These are phyloP conservation scores for Brettanomyces sp. DNA, from an alignment of 805 yeast genomes.

Conservation along the genomic window DNA sequence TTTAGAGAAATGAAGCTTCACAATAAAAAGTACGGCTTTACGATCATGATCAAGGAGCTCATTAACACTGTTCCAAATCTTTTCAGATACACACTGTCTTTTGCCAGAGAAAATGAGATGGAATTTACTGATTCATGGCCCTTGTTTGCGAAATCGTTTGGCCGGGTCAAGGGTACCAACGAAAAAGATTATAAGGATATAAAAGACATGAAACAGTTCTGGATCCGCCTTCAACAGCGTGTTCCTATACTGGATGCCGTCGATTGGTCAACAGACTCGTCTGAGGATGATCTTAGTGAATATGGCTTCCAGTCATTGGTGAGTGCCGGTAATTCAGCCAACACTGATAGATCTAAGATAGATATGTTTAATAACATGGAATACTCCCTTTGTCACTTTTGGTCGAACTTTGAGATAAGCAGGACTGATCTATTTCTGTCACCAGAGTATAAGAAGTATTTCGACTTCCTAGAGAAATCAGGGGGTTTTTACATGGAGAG, in stretches of 20 bases:
- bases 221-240: slow-evolving; percentile 16
- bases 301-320: slow-evolving; percentile 28
- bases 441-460: slow-evolving; percentile 55
- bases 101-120: slow-evolving; percentile 38
- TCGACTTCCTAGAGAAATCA: slow-evolving; percentile 53
- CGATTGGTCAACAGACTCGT: not conserved
- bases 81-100: slow-evolving; percentile 63
- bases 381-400: slow-evolving; percentile 77
- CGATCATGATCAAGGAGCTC: slow-evolving; percentile 68
- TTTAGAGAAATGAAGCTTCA: slow-evolving; percentile 65
- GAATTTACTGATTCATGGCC: slow-evolving; percentile 61
- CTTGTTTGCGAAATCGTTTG: slow-evolving; percentile 41
- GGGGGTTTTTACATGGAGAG: slow-evolving; percentile 87
- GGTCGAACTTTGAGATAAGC: slow-evolving; percentile 93
- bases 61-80: slow-evolving; percentile 75
- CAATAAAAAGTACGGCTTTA: slow-evolving; percentile 78
- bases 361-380: slow-evolving; percentile 60
- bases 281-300: slow-evolving; percentile 1
- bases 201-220: slow-evolving; percentile 17
- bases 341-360: slow-evolving; percentile 21
- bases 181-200: slow-evolving; percentile 21
- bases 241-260: slow-evolving; percentile 18
- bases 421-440: slow-evolving; percentile 66
- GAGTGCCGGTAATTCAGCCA: slow-evolving; percentile 27
- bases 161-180: slow-evolving; percentile 26